Evolutionary conservation across 2,329 filamentous ascomycete genomes (phyloP).

Genomic region (Didymella keratinophila): DNA sequence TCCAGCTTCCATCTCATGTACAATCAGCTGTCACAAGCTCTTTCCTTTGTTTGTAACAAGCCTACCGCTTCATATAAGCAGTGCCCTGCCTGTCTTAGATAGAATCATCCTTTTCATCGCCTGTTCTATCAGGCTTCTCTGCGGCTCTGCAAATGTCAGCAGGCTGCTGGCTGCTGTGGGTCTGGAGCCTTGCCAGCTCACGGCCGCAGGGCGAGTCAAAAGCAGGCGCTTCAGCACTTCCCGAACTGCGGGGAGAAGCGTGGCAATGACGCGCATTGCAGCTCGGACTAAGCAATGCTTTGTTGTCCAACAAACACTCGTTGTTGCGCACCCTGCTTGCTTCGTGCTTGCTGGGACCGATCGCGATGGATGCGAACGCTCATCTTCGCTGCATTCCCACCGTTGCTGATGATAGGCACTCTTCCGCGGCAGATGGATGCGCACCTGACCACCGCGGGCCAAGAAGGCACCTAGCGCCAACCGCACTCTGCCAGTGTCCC

Average conservation of each 20-base stretch:
- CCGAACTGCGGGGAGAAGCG: slow-evolving; percentile 14
- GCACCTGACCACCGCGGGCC: slow-evolving; percentile 44
- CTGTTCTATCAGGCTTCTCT: too few relatives aligned
- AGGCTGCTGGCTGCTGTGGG: slow-evolving; percentile 12
- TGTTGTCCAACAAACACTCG: slow-evolving; percentile 23
- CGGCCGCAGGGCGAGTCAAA: slow-evolving; percentile 13
- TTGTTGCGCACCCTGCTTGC: slow-evolving; percentile 10
- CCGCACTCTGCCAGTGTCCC: slow-evolving; percentile 30
- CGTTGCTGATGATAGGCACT: slow-evolving; percentile 24
- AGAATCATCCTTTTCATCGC: too few relatives aligned
- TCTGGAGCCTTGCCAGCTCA: slow-evolving; percentile 14
- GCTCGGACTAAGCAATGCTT: slow-evolving; percentile 14
- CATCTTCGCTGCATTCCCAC: slow-evolving; percentile 16
- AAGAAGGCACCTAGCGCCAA: slow-evolving; percentile 41
- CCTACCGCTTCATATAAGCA: too few relatives aligned
- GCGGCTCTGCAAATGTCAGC: slow-evolving; percentile 16
- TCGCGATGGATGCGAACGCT: slow-evolving; percentile 22
- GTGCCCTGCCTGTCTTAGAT: too few relatives aligned
- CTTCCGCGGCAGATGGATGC: slow-evolving; percentile 19
- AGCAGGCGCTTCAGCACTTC: slow-evolving; percentile 23
- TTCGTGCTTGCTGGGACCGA: slow-evolving; percentile 12
- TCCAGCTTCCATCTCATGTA: too few relatives aligned
- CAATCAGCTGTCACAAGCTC: too few relatives aligned
- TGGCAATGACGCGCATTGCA: slow-evolving; percentile 27
- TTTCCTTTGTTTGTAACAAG: too few relatives aligned